These are phyloP conservation scores for Ceratobasidium sp. DNA, from an alignment of 1,284 basidiomycete genomes.

Conservation along the genomic window DNA sequence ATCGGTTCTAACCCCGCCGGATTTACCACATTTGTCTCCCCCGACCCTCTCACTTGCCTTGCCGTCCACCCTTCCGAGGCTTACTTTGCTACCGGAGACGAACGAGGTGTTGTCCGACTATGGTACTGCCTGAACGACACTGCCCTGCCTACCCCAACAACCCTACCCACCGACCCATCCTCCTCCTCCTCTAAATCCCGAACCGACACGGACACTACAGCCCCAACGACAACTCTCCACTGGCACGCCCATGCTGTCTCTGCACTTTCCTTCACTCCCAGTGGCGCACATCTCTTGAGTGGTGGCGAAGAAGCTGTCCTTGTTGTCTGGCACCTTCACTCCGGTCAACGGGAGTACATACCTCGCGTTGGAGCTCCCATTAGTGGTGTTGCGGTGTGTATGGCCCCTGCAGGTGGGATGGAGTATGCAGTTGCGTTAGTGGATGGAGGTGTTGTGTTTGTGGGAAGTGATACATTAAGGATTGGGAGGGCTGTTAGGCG, in stretches of 20 bases:
- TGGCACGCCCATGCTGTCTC: slow-evolving; percentile 99
- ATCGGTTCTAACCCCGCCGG: slow-evolving; percentile 50
- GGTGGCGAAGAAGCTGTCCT: slow-evolving; percentile 97
- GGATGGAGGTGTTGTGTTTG: slow-evolving; percentile 85
- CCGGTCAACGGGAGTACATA: slow-evolving; percentile 88
- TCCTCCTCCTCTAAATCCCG: slow-evolving; percentile 46
- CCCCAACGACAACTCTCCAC: slow-evolving; percentile 88
- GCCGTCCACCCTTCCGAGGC: slow-evolving; percentile 91
- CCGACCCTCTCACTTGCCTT: slow-evolving; percentile 84
- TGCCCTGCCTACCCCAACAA: slow-evolving; percentile 26
- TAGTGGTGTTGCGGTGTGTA: slow-evolving; percentile 68
- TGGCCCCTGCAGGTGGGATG: slow-evolving; percentile 69
- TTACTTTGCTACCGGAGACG: slow-evolving; percentile 95
- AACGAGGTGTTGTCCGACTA: slow-evolving; percentile 83
- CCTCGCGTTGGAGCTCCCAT: slow-evolving; percentile 92
- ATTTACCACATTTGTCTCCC: slow-evolving; percentile 87
- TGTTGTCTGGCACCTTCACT: slow-evolving; percentile 94
- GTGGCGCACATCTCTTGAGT: slow-evolving; percentile 92
- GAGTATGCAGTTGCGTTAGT: slow-evolving; percentile 86
- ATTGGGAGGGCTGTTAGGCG: slow-evolving; percentile 80
- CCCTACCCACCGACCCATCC: slow-evolving; percentile 54
- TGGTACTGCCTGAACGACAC: slow-evolving; percentile 90
- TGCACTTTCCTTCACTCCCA: slow-evolving; percentile 86
- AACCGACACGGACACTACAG: slow-evolving; percentile 73
- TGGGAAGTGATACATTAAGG: slow-evolving; percentile 78